Percentiles rank a stretch among this genome's conserved stretches.
phyloP scores from a whole-genome alignment of 345 rosid species.

The Cochlearia excelsa region DNA sequence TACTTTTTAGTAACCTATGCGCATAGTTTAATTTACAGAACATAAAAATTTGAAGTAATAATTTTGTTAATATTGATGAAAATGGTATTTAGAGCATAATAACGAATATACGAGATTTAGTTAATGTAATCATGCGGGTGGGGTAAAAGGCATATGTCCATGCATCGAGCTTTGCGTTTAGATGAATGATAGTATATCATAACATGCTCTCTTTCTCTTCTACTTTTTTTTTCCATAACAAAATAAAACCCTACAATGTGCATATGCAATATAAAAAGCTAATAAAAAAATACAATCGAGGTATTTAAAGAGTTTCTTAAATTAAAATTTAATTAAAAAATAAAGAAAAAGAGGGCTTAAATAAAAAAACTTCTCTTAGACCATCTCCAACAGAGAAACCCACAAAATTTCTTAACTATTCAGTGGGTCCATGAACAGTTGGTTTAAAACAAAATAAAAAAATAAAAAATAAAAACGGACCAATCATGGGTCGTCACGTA shows the following conservation, averaged over 20 bases:
- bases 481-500: too few relatives aligned
- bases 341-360: too few relatives aligned
- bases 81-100: slow-evolving; percentile 10
- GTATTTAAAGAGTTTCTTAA: too few relatives aligned
- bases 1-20: slow-evolving; percentile 21
- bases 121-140: slow-evolving; percentile 30
- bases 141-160: slow-evolving; percentile 30
- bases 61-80: neutral
- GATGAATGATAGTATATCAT: slow-evolving; percentile 7
- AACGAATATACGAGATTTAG: slow-evolving; percentile 10
- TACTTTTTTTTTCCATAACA: neutral
- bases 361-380: too few relatives aligned
- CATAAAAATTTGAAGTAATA: neutral
- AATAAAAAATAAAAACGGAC: too few relatives aligned
- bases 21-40: slow-evolving; percentile 11
- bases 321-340: too few relatives aligned
- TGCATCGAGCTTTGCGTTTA: slow-evolving; percentile 37
- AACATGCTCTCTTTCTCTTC: slow-evolving; percentile 5
- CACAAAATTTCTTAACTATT: too few relatives aligned
- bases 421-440: too few relatives aligned
- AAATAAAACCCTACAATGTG: neutral
- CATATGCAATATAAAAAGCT: neutral
- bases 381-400: too few relatives aligned
- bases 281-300: too few relatives aligned
- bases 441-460: too few relatives aligned